Base-by-base conservation (phyloP, 2,329 filamentous ascomycete genomes). In the Aspergillus candidus region DNA sequence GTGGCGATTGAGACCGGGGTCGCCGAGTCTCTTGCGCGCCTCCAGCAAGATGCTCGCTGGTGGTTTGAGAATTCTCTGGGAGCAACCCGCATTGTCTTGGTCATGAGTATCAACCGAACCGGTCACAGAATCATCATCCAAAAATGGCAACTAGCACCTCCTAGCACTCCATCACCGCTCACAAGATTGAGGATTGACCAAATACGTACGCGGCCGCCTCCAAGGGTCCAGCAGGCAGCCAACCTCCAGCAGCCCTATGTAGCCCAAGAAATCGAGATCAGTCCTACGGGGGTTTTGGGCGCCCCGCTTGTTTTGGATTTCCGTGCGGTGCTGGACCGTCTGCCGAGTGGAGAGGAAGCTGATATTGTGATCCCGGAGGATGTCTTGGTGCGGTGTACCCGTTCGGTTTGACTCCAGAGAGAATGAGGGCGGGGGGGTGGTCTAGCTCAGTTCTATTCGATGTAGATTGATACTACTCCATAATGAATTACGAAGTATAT, bases 61-160 rank as follows among this genome's bases (percentile, higher is more conserved):
- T 43, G 40, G 40, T 43, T 43, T 13, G 11, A 37, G 11, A 43
- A 43, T 6, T 43, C 40, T 6, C 2, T 29, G 11, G 40, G 40
- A n/a, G 27, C 15, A 14, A 18, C 12, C 14, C 33, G 22, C 6
- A 38, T 43, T 33, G 40, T 36, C 13, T 2, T 43, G 11, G 14
- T 27, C 4, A 3, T 43, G 12, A 11, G n/a, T 13, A 31, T 32
- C 40, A 22, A 36, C 12, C 15, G 12, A 14, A 11, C 18, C 14
- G 17, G 30, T 6, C 17, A n/a, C 6, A 31, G 13, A 1, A 35
- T 29, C 10, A 27, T 14, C n/a, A 18, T 37, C 17, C 33, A 22
- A 22, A 37, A 43, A 22, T 38, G 40, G 40, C 22, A 32, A 15
- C 33, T 37, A 11, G 17, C 13, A 14, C n/a, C 33, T 6, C 32